Conservation (phyloP, 2,329 filamentous ascomycete genomes). For the Huntiella decipiens region DNA sequence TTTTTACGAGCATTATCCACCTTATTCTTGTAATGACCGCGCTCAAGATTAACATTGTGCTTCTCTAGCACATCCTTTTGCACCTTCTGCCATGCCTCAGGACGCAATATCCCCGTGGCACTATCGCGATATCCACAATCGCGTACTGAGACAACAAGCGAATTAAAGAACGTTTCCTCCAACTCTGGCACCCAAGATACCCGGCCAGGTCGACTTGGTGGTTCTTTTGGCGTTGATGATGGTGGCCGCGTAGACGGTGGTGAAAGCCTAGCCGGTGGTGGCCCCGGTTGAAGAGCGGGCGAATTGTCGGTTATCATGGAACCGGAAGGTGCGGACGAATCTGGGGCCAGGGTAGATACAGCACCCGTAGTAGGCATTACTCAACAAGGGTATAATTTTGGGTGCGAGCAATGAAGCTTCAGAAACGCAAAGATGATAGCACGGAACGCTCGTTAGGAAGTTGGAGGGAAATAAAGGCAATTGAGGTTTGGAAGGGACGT, state of each 20-base stretch:
- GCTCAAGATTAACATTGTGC: slow-evolving; percentile 38
- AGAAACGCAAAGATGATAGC: background rate
- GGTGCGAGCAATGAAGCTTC: too few species aligned
- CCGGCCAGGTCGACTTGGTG: slow-evolving; percentile 20
- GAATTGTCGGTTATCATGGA: too few species aligned
- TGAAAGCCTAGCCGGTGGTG: too few species aligned
- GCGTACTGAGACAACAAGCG: slow-evolving; percentile 36
- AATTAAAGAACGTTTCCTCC: slow-evolving; percentile 41
- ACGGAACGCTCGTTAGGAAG: too few species aligned
- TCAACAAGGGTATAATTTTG: too few species aligned
- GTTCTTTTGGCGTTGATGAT: background rate
- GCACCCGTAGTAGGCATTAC: too few species aligned
- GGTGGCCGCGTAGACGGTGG: background rate
- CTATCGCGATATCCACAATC: slow-evolving; percentile 35
- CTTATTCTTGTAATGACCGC: slow-evolving; percentile 44
- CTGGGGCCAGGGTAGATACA: too few species aligned
- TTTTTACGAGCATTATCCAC: slow-evolving; percentile 44
- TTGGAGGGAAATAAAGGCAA: too few species aligned
- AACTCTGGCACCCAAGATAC: slow-evolving; percentile 41
- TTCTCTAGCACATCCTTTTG: slow-evolving; percentile 33
- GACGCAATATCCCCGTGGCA: slow-evolving; percentile 35
- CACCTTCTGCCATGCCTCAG: slow-evolving; percentile 41
- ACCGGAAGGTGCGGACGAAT: too few species aligned
- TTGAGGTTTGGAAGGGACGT: too few species aligned
- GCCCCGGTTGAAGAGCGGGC: too few species aligned